A percentile compares a stretch with the other conserved stretches of the same genome.
phyloP scores from a whole-genome alignment of 2,329 filamentous ascomycete genomes.

The Colletotrichum viniferum region DNA sequence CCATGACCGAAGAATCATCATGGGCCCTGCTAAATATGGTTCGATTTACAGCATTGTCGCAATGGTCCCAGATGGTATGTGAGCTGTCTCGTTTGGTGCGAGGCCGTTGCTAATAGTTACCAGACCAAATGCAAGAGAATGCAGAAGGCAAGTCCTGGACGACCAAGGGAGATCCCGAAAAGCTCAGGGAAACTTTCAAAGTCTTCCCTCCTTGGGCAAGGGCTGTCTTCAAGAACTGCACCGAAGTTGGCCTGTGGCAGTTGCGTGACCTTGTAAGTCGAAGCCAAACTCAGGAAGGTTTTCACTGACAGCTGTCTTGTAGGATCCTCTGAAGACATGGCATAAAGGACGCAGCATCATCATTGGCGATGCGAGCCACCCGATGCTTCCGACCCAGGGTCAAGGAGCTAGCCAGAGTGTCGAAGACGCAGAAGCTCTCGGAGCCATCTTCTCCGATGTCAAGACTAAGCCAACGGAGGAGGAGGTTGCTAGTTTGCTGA shows the following conservation, averaged over 20 bases:
- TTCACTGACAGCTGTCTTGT: not conserved
- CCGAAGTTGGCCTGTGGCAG: constrained; percentile 46
- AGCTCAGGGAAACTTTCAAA: constrained; percentile 42
- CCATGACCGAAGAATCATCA: constrained; percentile 44
- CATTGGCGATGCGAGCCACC: constrained; percentile 27
- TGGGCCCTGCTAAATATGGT: constrained; percentile 47
- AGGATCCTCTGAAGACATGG: constrained; percentile 42
- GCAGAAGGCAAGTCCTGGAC: constrained; percentile 42
- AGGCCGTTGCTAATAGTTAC: not conserved
- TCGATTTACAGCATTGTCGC: constrained; percentile 47
- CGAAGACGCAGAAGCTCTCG: constrained; percentile 44
- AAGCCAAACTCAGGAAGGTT: not conserved
- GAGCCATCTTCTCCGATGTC: constrained; percentile 30
- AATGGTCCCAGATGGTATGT: constrained; percentile 42
- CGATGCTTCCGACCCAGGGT: constrained; percentile 42
- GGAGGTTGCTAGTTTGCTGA: constrained; percentile 27
- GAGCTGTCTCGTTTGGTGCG: not conserved
- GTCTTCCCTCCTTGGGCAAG: constrained; percentile 46
- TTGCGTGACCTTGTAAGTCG: constrained; percentile 38
- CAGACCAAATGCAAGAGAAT: constrained; percentile 41
- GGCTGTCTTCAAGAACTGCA: constrained; percentile 31
- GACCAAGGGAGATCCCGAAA: constrained; percentile 35
- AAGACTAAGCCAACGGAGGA: constrained; percentile 11
- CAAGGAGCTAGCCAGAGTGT: constrained; percentile 46
- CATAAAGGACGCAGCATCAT: constrained; percentile 23